Conservation (phyloP, 768 basidiomycete genomes). For the Neoboletus magnificus region DNA sequence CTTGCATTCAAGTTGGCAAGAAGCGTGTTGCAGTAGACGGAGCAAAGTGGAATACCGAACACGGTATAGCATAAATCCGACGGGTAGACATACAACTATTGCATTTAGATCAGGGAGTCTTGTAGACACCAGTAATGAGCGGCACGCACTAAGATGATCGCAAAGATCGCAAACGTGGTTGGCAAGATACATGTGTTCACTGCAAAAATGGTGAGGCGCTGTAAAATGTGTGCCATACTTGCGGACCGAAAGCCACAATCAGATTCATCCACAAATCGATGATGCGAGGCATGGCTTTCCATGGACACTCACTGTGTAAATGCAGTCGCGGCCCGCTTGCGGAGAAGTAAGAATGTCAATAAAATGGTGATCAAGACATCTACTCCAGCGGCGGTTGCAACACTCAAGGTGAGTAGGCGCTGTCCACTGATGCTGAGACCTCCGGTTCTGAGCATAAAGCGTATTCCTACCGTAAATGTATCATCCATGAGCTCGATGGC, state of each 20-base stretch:
- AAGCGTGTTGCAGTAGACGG: constrained; percentile 14
- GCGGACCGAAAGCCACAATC: neutral
- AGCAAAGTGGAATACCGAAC: constrained; percentile 2
- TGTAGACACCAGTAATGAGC: too few species aligned
- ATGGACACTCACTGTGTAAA: neutral
- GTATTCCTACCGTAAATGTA: neutral
- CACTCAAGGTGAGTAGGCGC: neutral
- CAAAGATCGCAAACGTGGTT: constrained; percentile 43
- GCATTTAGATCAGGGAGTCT: neutral
- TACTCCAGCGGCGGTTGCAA: constrained; percentile 1
- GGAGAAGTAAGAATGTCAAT: constrained; percentile 5
- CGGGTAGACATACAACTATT: neutral
- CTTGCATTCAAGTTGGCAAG: constrained; percentile 17
- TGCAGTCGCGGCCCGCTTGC: neutral
- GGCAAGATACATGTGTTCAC: constrained; percentile 40
- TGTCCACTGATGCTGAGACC: neutral
- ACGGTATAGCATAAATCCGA: neutral
- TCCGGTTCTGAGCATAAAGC: neutral
- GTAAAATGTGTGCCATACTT: constrained; percentile 9
- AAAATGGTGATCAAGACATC: constrained; percentile 4
- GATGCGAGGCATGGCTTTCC: too few species aligned
- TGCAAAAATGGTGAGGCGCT: constrained; percentile 8
- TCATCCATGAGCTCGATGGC: neutral
- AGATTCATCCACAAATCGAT: neutral
- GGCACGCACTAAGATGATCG: constrained; percentile 4